phyloP scores from a whole-genome alignment of 1,284 basidiomycete genomes.

The Austroboletus niveus region DNA sequence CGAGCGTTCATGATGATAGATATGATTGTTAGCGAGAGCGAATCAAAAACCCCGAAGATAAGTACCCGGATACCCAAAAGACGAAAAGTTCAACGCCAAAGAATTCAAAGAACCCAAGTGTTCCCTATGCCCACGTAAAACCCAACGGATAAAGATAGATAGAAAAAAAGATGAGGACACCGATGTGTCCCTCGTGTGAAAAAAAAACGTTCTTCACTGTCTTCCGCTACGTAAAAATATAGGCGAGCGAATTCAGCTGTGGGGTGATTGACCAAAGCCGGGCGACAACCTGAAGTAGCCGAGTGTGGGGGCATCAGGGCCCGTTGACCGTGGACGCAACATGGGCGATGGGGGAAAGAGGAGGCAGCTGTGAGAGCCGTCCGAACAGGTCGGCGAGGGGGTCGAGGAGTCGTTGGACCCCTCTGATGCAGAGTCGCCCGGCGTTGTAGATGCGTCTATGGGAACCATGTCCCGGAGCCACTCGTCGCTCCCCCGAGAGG shows the following conservation, averaged over 20 bases:
- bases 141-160: conserved; percentile 17
- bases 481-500: conserved; percentile 49
- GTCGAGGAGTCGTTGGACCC: conserved; percentile 8
- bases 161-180: conserved; percentile 10
- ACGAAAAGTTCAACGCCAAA: conserved; percentile 1
- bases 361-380: conserved; percentile 12
- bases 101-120: conserved; percentile 5
- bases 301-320: conserved; percentile 16
- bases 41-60: conserved; percentile 4
- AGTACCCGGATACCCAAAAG: conserved; percentile 3
- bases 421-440: conserved; percentile 18
- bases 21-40: conserved; percentile 2
- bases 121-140: conserved; percentile 18
- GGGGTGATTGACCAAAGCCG: conserved; percentile 12
- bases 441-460: conserved; percentile 14
- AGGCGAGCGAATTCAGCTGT: conserved; percentile 13
- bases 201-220: conserved; percentile 22
- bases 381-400: conserved; percentile 28
- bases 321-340: conserved; percentile 25
- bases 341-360: conserved; percentile 20
- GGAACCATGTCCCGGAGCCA: conserved; percentile 65
- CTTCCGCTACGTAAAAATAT: conserved; percentile 25
- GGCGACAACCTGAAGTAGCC: conserved; percentile 8
- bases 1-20: conserved; percentile 18
- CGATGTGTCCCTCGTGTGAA: conserved; percentile 21